Conservation (phyloP, 1,284 basidiomycete genomes). For the Fomitopsis pinicola region DNA sequence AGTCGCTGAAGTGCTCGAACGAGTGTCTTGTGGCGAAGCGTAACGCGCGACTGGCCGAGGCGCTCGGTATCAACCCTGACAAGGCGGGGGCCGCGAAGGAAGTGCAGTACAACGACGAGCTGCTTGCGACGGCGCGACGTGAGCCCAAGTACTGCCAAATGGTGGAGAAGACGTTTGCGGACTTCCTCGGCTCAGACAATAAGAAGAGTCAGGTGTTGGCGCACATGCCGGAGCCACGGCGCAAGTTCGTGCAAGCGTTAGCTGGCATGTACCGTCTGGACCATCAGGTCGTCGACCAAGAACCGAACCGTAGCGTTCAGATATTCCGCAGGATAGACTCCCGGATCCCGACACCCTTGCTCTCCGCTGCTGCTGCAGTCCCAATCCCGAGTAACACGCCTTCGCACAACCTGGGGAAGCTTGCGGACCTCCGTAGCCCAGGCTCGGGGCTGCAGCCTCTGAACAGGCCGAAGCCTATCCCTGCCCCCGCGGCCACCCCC, state of each 20-base stretch:
- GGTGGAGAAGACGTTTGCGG: conserved; percentile 77
- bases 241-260: conserved; percentile 79
- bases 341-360: conserved; percentile 64
- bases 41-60: conserved; percentile 83
- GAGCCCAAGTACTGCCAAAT: conserved; percentile 65
- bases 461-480: conserved; percentile 17
- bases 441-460: conserved; percentile 19
- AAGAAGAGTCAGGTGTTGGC: conserved; percentile 74
- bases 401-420: conserved; percentile 46
- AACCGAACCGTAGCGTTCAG: conserved; percentile 77
- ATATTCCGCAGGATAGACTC: conserved; percentile 79
- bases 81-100: conserved; percentile 28
- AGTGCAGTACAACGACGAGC: conserved; percentile 57
- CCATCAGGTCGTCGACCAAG: conserved; percentile 79
- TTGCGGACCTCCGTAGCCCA: conserved; percentile 45
- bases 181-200: conserved; percentile 62
- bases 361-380: conserved; percentile 43
- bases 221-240: conserved; percentile 73
- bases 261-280: conserved; percentile 79
- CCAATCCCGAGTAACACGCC: conserved; percentile 19
- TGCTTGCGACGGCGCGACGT: conserved; percentile 55
- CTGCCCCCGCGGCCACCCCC: conserved; percentile 14
- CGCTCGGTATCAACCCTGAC: conserved; percentile 72
- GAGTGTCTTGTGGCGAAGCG: conserved; percentile 82
- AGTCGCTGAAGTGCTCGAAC: conserved; percentile 68